phyloP scores from a whole-genome alignment of 2,329 filamentous ascomycete species.

The Hypocreales sp. region DNA sequence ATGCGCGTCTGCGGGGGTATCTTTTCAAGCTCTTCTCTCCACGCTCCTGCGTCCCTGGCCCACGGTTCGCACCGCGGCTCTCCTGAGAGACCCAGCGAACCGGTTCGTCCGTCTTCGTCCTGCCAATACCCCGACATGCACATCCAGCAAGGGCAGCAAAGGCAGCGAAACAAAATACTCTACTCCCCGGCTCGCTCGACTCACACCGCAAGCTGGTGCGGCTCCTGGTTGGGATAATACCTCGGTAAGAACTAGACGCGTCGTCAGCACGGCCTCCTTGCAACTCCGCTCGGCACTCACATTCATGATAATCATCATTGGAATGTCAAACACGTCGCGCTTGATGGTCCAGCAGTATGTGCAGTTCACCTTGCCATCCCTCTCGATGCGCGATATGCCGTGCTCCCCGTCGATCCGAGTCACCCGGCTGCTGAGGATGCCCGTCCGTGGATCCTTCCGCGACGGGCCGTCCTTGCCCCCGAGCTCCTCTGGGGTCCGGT shows the following conservation, averaged over 20 bases:
- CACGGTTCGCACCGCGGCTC: too few relatives aligned
- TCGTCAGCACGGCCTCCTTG: constrained; percentile 6
- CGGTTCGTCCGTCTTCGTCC: too few relatives aligned
- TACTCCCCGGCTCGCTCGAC: too few relatives aligned
- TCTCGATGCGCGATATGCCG: constrained; percentile 68
- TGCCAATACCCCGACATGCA: too few relatives aligned
- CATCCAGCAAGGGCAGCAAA: too few relatives aligned
- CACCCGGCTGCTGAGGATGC: constrained; percentile 43
- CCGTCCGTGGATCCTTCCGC: constrained; percentile 25
- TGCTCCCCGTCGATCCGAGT: constrained; percentile 54
- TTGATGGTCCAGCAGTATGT: constrained; percentile 97
- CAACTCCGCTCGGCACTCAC: constrained; percentile 41
- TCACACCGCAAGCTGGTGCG: constrained; percentile 39
- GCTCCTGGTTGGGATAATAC: constrained; percentile 42
- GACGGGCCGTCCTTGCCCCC: constrained; percentile 24
- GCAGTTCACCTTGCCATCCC: constrained; percentile 84
- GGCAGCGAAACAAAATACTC: too few relatives aligned
- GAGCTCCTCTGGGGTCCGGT: constrained; percentile 55
- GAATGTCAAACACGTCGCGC: constrained; percentile 93
- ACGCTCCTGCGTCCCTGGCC: too few relatives aligned
- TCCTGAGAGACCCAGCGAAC: too few relatives aligned
- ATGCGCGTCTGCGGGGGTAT: too few relatives aligned
- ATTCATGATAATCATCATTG: constrained; percentile 96
- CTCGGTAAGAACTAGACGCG: constrained; percentile 37
- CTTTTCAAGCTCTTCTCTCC: too few relatives aligned